Percentiles rank a stretch among this genome's conserved stretches.
These are phyloP conservation scores for Pseudocohnilembus persalinus DNA, from an alignment of 169 alveolate genomes.

Conservation along the genomic window DNA sequence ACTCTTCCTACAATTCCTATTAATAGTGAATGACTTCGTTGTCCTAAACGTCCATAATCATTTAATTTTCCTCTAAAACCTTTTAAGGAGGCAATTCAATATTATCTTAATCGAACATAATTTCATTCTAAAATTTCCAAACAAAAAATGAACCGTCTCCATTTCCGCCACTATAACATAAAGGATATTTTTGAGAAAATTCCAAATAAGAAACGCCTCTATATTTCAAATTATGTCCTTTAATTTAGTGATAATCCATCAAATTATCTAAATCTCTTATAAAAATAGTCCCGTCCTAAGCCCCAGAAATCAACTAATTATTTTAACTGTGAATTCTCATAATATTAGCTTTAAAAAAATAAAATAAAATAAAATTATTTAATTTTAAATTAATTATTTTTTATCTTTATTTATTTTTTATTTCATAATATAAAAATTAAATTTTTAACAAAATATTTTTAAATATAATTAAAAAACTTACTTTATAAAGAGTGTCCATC, in stretches of 20 bases:
- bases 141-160: conserved; percentile 72
- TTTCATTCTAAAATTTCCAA: conserved; percentile 63
- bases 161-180: conserved; percentile 69
- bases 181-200: conserved; percentile 58
- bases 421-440: no score
- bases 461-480: not conserved
- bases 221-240: conserved; percentile 62
- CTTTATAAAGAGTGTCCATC: conserved; percentile 58
- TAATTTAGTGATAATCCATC: conserved; percentile 46
- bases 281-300: conserved; percentile 72
- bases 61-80: conserved; percentile 21
- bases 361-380: no score
- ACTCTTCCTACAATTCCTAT: conserved; percentile 55
- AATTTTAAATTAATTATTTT: no score
- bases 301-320: conserved; percentile 58
- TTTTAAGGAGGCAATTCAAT: conserved; percentile 22
- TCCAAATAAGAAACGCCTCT: conserved; percentile 67
- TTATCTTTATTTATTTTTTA: no score
- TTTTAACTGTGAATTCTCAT: conserved; percentile 32
- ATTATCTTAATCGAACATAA: conserved; percentile 37
- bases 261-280: conserved; percentile 52
- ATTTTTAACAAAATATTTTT: not conserved
- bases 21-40: conserved; percentile 44
- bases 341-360: conserved; percentile 33
- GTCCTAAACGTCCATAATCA: conserved; percentile 53